Percentiles rank a stretch among this genome's conserved stretches.
Conservation (phyloP, 2,329 filamentous ascomycete species). For the Xylariales sp. region DNA sequence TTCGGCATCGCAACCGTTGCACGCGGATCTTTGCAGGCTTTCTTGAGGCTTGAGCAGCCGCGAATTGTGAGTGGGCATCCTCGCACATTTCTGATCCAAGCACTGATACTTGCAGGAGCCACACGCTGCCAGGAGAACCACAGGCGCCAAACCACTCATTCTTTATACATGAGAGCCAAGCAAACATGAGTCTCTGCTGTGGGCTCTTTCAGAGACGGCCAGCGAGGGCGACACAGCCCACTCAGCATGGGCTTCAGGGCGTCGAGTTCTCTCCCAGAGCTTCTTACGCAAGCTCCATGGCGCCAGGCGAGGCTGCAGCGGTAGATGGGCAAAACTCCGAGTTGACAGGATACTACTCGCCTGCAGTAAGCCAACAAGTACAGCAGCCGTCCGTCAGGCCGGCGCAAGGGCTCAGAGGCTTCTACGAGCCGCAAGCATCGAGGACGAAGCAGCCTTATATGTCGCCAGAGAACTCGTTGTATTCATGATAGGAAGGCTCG, state of each 20-base stretch:
- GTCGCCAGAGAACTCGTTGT: too few relatives aligned
- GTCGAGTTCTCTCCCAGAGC: constrained; percentile 19
- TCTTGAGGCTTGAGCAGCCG: too few relatives aligned
- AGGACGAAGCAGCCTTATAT: background rate
- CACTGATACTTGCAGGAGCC: too few relatives aligned
- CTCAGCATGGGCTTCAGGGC: constrained; percentile 12
- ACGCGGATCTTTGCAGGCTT: too few relatives aligned
- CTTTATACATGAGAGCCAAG: too few relatives aligned
- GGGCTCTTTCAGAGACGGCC: constrained; percentile 7
- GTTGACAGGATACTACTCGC: constrained; percentile 20
- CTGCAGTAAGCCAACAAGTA: constrained; percentile 8
- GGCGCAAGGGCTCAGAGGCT: constrained; percentile 16
- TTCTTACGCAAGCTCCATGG: constrained; percentile 15
- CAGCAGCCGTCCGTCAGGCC: constrained; percentile 1
- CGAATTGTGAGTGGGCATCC: too few relatives aligned
- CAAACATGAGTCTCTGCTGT: constrained; percentile 9
- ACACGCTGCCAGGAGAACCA: too few relatives aligned
- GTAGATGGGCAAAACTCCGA: constrained; percentile 14
- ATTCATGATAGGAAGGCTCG: too few relatives aligned
- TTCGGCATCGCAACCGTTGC: too few relatives aligned
- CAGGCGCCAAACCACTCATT: too few relatives aligned
- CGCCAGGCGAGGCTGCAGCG: background rate
- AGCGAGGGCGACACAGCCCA: background rate
- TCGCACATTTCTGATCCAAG: too few relatives aligned
- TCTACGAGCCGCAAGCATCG: constrained; percentile 12